Evolutionary conservation across 2,329 filamentous ascomycete genomes (phyloP), one percentile per base, ranked within the genome.

Genomic region (Rachicladosporium sp.): DNA sequence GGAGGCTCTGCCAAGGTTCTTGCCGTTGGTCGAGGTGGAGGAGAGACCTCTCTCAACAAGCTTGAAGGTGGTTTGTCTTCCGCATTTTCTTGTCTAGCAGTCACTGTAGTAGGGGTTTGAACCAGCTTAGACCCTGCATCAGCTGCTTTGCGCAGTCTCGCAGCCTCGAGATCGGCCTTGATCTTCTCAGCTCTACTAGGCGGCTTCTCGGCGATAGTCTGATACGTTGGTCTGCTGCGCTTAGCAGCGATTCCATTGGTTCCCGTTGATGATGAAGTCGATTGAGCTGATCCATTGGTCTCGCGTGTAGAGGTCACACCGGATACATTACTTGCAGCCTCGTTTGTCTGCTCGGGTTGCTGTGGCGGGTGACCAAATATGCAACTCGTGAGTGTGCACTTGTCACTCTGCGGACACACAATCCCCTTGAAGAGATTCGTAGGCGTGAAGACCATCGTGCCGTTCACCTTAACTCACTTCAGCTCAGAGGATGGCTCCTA

Each of bases 371-470:
- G 76, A 9, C 60, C 64, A 57, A 78, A 80, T 12, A 78, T 68
- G 59, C 76, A 80, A 45, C 68, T 67, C 10, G 70, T 60, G 9
- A 78, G 58, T 23, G 56, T 50, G 56, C 76, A 80, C 43, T 57
- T 46, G 21, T 57, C 50, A 10, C 64, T 65, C 45, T 66, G 61
- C 6, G 75, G 75, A 54, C 75, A 80, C 21, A 61, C 49, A 32
- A 73, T 58, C 32, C 59, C 57, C 42, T 66, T 69, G 59, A 76
- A 74, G 6, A 73, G 56, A n/a, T 69, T 71, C 9, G 69, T 62
- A n/a, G 69, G 61, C 19, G 67, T 55, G 54, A 76, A 76, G 35
- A 58, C 50, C 71, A 75, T 75, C 31, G 40, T 59, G 42, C 12
- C 35, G 10, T 37, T 36, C 35, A 29, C 8, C 3, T 30, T 8